Conservation (phyloP, 345 rosid species). For the Populus deltoides region DNA sequence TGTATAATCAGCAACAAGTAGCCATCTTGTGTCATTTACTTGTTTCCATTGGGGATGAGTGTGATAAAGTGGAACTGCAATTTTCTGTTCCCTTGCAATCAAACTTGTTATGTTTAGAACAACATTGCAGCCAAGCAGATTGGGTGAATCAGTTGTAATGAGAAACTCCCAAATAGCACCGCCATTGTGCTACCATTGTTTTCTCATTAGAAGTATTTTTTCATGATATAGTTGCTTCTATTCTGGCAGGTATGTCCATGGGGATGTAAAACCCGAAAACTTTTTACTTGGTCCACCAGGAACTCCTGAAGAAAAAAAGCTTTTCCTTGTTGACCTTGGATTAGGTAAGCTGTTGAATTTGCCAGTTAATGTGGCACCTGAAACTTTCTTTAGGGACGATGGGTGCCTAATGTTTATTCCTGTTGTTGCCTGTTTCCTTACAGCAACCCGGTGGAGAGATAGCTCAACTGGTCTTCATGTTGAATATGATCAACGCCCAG, state of each 20-base stretch:
- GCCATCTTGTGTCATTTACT: neutral
- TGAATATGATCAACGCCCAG: slow-evolving; percentile 98
- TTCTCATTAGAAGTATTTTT: neutral
- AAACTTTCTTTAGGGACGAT: neutral
- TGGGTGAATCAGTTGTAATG: neutral
- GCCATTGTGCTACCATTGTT: neutral
- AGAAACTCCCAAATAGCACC: neutral
- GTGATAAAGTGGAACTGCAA: neutral
- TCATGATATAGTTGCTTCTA: slow-evolving; percentile 20
- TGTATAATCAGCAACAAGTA: neutral
- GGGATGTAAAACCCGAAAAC: slow-evolving; percentile 97
- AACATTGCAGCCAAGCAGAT: neutral
- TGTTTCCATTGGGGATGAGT: neutral
- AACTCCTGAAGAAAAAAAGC: slow-evolving; percentile 80
- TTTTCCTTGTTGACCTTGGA: slow-evolving; percentile 91
- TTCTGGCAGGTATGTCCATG: slow-evolving; percentile 79
- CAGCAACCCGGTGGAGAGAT: slow-evolving; percentile 94
- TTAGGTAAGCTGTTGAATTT: slow-evolving; percentile 49
- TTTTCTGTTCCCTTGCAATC: neutral
- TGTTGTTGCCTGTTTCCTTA: slow-evolving; percentile 22
- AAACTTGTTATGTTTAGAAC: neutral
- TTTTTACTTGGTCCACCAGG: slow-evolving; percentile 88
- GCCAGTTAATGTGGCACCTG: neutral
- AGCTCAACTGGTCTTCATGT: slow-evolving; percentile 74
- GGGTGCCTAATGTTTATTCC: neutral